These are phyloP conservation scores for Phaffia tasmanica DNA, from an alignment of 768 basidiomycete species.

Conservation along the genomic window DNA sequence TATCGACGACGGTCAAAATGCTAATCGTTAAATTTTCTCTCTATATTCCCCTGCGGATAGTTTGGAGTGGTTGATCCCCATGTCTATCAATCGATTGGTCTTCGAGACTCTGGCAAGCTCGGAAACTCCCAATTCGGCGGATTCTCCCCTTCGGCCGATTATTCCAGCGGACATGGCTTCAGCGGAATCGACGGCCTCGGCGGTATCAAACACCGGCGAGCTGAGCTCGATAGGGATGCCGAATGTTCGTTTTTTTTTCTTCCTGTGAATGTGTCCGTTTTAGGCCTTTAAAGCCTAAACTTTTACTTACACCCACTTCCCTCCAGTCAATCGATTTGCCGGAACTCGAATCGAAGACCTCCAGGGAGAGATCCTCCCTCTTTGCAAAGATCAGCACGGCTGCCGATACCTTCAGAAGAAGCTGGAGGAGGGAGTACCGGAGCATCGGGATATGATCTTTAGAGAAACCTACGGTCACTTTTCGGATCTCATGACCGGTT, in stretches of 20 bases:
- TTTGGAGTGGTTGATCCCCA: slow-evolving; percentile 27
- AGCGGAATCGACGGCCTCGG: slow-evolving; percentile 65
- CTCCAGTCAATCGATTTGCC: slow-evolving; percentile 83
- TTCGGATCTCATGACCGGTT: slow-evolving; percentile 94
- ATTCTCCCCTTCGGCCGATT: slow-evolving; percentile 28
- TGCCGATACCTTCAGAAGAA: slow-evolving; percentile 98
- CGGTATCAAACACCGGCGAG: slow-evolving; percentile 88
- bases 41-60: neutral
- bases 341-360: slow-evolving; percentile 92
- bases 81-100: slow-evolving; percentile 27
- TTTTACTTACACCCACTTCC: neutral
- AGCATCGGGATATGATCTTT: slow-evolving; percentile 99
- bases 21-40: neutral
- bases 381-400: slow-evolving; percentile 99
- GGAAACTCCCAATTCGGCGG: slow-evolving; percentile 32
- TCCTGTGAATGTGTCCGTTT: neutral
- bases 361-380: slow-evolving; percentile 78
- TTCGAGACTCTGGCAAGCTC: slow-evolving; percentile 10
- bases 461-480: slow-evolving; percentile 95
- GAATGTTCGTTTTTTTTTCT: slow-evolving; percentile 47
- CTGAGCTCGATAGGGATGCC: slow-evolving; percentile 63
- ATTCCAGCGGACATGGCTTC: slow-evolving; percentile 38
- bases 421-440: slow-evolving; percentile 85
- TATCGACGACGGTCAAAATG: slow-evolving; percentile 8
- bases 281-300: neutral